Base-by-base conservation (phyloP, 805 yeast genomes). In the Dipodascus albidus region DNA sequence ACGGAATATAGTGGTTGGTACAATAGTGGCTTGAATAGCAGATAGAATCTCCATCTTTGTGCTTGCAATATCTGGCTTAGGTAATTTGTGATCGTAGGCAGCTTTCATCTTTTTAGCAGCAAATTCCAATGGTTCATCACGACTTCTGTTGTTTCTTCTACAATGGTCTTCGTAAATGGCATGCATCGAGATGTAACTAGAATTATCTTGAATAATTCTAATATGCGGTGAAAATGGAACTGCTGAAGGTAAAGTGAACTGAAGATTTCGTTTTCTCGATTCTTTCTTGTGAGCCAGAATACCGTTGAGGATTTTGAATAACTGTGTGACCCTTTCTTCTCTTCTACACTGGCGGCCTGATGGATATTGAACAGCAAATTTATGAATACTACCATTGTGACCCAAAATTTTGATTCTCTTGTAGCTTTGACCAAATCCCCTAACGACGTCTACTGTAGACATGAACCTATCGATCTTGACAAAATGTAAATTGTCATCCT, bases 281-380 rank as follows among this genome's bases (percentile, higher is more conserved):
- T 95, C 96, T 31, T 87, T 96, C 62, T 86, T 85, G 60, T 84
- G 81, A 0, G 83, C 73, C 53, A 95, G 70, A 1, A 86, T 82
- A 57, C 86, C 87, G 66, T 89, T 90, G 71, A 95, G 82, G 49
- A 93, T 80, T 59, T 96, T 79, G 75, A 89, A 90, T 58, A 93
- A 70, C 67, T 93, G 99, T 75, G 88, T 85, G 54, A 93, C 82
- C 52, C 96, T 78, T 64, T 93, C 99, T 65, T 93, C 99, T 52
- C 99, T 81, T 65, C 99, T 84, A 61, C 96, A 87, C 63, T 91
- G 96, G 60, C 99, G 82, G 11, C 96, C 96, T 15, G 98, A 95
- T 3, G 99, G 99, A 67, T 86, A 89, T 71, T 93, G 99, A 20
- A 93, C 95, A 0, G 96, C 95, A 74, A 93, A 95, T 49, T 91